Evolutionary conservation across 495 filamentous ascomycete genomes (phyloP).

Genomic region (Symbiotaphrina buchneri): DNA sequence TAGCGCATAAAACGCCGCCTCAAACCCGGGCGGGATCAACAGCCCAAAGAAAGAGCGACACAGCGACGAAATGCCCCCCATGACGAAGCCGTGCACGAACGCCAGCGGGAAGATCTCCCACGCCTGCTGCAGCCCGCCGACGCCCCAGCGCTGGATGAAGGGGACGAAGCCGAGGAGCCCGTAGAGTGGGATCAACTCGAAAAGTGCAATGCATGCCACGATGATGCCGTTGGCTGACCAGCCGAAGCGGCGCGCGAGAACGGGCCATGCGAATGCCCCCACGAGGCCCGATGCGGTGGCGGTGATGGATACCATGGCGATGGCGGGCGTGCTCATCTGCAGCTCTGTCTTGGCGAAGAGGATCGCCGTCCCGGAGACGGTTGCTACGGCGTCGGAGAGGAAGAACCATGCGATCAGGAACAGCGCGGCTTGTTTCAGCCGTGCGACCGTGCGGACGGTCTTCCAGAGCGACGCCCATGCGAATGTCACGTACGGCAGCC

Average conservation of each 20-base stretch:
- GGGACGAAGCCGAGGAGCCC: constrained; percentile 79
- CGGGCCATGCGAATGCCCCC: constrained; percentile 84
- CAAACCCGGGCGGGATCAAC: constrained; percentile 77
- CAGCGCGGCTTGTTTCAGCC: constrained; percentile 62
- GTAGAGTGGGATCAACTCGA: constrained; percentile 84
- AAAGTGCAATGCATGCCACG: constrained; percentile 67
- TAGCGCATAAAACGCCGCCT: constrained; percentile 89
- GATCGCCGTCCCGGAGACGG: constrained; percentile 82
- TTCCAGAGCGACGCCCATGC: constrained; percentile 71
- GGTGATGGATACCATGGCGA: constrained; percentile 89
- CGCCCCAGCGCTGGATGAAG: constrained; percentile 47
- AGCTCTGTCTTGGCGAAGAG: constrained; percentile 89
- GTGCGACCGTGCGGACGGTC: constrained; percentile 55
- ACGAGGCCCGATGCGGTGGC: constrained; percentile 60
- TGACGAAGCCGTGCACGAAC: constrained; percentile 76
- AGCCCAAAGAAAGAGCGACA: constrained; percentile 86
- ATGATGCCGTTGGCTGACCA: constrained; percentile 68
- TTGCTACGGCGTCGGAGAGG: constrained; percentile 82
- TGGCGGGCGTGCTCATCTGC: constrained; percentile 62
- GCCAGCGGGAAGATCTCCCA: constrained; percentile 96
- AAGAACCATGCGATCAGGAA: constrained; percentile 91
- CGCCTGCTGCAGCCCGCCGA: constrained; percentile 66
- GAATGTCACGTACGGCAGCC: constrained; percentile 61
- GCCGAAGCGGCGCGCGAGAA: constrained; percentile 37
- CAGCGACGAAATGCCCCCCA: constrained; percentile 82